These are phyloP conservation scores for Teratosphaeria nubilosa DNA, from an alignment of 2,329 filamentous ascomycete species.

Conservation along the genomic window DNA sequence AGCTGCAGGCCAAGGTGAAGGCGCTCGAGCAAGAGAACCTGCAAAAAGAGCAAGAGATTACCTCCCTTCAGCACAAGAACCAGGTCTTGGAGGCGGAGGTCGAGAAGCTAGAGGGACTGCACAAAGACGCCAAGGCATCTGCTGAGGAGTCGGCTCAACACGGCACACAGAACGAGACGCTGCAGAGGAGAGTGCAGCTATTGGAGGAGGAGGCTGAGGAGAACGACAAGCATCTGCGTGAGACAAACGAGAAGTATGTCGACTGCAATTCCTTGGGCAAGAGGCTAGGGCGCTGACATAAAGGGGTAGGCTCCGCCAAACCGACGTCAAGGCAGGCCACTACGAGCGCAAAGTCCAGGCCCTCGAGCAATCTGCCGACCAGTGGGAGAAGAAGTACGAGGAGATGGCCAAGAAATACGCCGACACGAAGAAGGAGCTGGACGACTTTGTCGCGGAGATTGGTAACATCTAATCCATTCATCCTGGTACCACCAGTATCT, in stretches of 20 bases:
- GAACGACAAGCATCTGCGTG: constrained; percentile 89
- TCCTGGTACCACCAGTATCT: background rate
- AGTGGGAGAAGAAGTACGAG: constrained; percentile 97
- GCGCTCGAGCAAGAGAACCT: constrained; percentile 87
- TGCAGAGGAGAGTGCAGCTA: constrained; percentile 85
- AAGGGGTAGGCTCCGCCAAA: constrained; percentile 67
- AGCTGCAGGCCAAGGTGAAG: constrained; percentile 82
- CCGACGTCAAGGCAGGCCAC: constrained; percentile 97
- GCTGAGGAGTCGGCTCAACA: constrained; percentile 74
- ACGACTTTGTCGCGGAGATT: constrained; percentile 84
- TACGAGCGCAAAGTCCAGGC: constrained; percentile 99
- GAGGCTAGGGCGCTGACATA: constrained; percentile 31
- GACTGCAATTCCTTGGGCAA: background rate
- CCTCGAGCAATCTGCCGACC: constrained; percentile 79
- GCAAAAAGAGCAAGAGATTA: constrained; percentile 96
- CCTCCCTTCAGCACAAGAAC: constrained; percentile 92
- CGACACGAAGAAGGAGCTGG: constrained; percentile 75
- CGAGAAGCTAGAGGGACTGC: constrained; percentile 76
- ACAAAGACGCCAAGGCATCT: constrained; percentile 80
- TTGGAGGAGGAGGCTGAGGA: constrained; percentile 97
- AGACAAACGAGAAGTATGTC: constrained; percentile 95
- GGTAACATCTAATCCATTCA: constrained; percentile 64
- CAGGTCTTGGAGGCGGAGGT: constrained; percentile 79
- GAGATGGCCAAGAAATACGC: constrained; percentile 89
- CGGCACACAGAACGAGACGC: constrained; percentile 80